Conservation (phyloP, 371 early-diverging fungal species). For the Mortierella sp. region DNA sequence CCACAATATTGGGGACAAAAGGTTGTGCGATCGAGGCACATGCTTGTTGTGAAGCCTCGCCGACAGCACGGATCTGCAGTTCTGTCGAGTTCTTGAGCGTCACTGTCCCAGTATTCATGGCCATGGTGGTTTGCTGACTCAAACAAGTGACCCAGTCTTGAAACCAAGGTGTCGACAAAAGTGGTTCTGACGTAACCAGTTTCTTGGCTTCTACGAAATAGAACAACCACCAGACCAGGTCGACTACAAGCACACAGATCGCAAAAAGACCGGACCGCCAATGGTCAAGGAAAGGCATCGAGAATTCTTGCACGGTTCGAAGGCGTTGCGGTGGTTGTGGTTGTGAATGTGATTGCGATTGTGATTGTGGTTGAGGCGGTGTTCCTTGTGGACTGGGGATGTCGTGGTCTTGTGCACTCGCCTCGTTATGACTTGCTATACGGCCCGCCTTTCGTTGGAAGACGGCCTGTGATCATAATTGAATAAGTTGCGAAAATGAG, state of each 20-base stretch:
- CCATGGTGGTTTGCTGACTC: constrained; percentile 2
- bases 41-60: constrained; percentile 18
- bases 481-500: background rate
- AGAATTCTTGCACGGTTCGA: constrained; percentile 32
- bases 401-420: too few relatives aligned
- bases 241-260: constrained; percentile 23
- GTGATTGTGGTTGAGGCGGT: background rate
- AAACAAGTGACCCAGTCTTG: constrained; percentile 23
- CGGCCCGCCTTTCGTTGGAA: too few relatives aligned
- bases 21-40: constrained; percentile 22
- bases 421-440: background rate
- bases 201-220: constrained; percentile 44
- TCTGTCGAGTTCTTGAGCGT: constrained; percentile 5
- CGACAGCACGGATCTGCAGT: constrained; percentile 10
- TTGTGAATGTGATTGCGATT: too few relatives aligned
- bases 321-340: too few relatives aligned
- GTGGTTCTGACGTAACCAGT: background rate
- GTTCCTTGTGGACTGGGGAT: background rate
- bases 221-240: constrained; percentile 41
- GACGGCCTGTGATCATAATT: background rate
- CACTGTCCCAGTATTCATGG: constrained; percentile 4
- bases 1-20: constrained; percentile 21
- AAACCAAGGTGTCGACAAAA: constrained; percentile 20
- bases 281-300: constrained; percentile 18
- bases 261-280: constrained; percentile 46